phyloP scores from a whole-genome alignment of 2,329 filamentous ascomycete genomes.

The Colletotrichum eremochloae region DNA sequence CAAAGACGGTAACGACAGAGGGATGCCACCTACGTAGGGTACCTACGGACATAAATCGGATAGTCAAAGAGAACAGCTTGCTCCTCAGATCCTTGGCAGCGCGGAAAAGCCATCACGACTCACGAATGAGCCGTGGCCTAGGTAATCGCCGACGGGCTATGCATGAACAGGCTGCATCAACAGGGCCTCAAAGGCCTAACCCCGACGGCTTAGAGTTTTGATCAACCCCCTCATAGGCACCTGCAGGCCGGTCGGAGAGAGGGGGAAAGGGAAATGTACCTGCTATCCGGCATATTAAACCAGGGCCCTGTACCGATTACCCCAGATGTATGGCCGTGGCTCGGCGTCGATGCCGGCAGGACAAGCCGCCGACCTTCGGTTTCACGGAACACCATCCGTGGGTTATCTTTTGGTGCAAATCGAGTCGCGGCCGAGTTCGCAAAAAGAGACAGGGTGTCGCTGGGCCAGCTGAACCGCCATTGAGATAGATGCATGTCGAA shows the following conservation, averaged over 20 bases:
- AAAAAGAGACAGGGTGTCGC: neutral
- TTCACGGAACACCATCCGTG: constrained; percentile 18
- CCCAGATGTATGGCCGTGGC: constrained; percentile 1
- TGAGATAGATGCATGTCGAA: neutral
- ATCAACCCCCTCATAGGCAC: constrained; percentile 1
- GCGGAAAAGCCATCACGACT: constrained; percentile 31
- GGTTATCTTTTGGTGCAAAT: neutral
- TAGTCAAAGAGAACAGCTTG: constrained; percentile 9
- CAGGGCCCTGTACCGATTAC: neutral
- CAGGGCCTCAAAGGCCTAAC: constrained; percentile 34
- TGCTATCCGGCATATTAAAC: neutral
- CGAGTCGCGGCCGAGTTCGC: neutral
- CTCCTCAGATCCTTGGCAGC: constrained; percentile 24
- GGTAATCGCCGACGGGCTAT: constrained; percentile 38
- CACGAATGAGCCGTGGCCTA: constrained; percentile 21
- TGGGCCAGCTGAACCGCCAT: neutral
- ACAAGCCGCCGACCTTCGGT: neutral
- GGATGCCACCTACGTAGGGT: neutral
- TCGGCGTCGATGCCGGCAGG: neutral
- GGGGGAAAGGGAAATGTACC: neutral
- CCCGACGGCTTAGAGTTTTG: constrained; percentile 37
- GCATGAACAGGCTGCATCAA: constrained; percentile 7
- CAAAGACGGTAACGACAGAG: constrained; percentile 10
- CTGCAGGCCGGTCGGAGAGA: constrained; percentile 1
- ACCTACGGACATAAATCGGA: constrained; percentile 41